phyloP scores from a whole-genome alignment of 208 protist genomes.

The Phytomonas francai region DNA sequence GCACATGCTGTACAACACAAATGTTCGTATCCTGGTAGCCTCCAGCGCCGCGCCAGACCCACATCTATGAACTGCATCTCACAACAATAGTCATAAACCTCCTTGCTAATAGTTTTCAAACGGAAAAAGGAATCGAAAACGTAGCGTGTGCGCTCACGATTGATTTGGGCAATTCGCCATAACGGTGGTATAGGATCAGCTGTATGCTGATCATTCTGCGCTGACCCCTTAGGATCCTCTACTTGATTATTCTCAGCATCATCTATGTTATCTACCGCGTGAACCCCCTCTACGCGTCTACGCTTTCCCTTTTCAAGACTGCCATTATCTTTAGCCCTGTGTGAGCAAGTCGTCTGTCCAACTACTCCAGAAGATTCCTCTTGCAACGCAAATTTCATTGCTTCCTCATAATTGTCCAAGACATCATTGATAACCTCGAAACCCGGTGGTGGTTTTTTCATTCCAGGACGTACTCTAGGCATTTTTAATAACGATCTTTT shows the following conservation, averaged over 20 bases:
- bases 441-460: constrained; percentile 70
- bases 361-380: constrained; percentile 55
- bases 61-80: constrained; percentile 83
- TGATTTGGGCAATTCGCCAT: constrained; percentile 76
- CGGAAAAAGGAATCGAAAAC: constrained; percentile 60
- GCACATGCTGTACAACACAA: constrained; percentile 80
- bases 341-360: constrained; percentile 23
- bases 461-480: constrained; percentile 71
- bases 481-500: constrained; percentile 17
- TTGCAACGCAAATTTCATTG: constrained; percentile 63
- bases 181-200: constrained; percentile 33
- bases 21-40: constrained; percentile 73
- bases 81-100: constrained; percentile 79
- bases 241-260: constrained; percentile 4
- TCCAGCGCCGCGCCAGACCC: constrained; percentile 65
- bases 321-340: background rate
- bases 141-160: constrained; percentile 72
- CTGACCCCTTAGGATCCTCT: constrained; percentile 1
- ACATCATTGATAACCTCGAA: constrained; percentile 55
- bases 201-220: constrained; percentile 5
- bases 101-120: constrained; percentile 35
- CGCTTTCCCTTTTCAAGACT: constrained; percentile 2
- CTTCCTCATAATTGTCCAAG: constrained; percentile 61
- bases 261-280: constrained; percentile 2
- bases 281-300: constrained; percentile 11